These are phyloP conservation scores for Earliella scabrosa DNA, from an alignment of 1,284 basidiomycete species.

Conservation along the genomic window DNA sequence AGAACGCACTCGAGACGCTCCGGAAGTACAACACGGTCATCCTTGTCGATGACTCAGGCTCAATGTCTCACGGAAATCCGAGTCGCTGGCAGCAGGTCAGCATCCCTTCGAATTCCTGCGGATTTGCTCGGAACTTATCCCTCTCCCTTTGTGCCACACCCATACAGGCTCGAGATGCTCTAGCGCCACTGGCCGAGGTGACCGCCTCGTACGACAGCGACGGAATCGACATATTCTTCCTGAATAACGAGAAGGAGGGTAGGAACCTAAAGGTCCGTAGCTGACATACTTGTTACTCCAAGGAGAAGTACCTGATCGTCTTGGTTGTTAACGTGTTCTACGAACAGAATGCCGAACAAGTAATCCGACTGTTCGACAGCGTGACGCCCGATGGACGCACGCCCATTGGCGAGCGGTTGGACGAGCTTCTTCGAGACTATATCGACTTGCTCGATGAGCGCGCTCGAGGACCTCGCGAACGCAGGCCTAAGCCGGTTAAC, in stretches of 20 bases:
- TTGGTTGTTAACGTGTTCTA: neutral
- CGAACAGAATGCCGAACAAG: slow-evolving; percentile 26
- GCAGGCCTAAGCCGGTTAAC: slow-evolving; percentile 57
- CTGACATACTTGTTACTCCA: no score
- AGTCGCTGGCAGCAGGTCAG: no score
- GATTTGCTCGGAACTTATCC: no score
- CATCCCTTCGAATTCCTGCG: no score
- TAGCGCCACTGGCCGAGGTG: slow-evolving; percentile 45
- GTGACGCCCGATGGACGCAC: slow-evolving; percentile 50
- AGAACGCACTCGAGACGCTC: slow-evolving; percentile 49
- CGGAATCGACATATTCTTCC: slow-evolving; percentile 56
- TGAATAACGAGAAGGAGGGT: slow-evolving; percentile 42
- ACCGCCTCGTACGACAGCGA: slow-evolving; percentile 50
- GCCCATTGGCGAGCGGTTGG: slow-evolving; percentile 53
- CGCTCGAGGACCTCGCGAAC: slow-evolving; percentile 33
- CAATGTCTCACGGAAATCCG: no score
- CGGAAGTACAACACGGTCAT: slow-evolving; percentile 55
- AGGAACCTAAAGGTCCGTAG: slow-evolving; percentile 40
- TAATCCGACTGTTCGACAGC: slow-evolving; percentile 46
- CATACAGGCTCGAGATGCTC: slow-evolving; percentile 44
- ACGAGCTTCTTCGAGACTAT: slow-evolving; percentile 50
- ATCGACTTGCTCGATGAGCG: slow-evolving; percentile 47
- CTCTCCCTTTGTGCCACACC: slow-evolving; percentile 1
- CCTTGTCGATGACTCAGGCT: slow-evolving; percentile 61
- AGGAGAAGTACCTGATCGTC: neutral